Conservation (phyloP, 257 asterid species). For the Capsicum pubescens region DNA sequence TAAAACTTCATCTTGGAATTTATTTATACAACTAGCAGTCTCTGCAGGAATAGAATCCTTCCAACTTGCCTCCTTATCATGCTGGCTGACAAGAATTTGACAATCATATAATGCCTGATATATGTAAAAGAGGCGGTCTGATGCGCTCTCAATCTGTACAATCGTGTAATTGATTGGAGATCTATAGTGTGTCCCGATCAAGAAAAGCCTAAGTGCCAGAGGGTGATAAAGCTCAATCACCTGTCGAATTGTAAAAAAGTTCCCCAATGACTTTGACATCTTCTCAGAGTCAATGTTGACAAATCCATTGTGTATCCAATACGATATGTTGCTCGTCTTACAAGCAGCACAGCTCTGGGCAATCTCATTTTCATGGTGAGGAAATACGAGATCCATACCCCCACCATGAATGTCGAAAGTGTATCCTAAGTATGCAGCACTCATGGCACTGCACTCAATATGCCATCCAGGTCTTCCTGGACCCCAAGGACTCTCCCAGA, state of each 20-base stretch:
- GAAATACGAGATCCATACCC: slow-evolving; percentile 97
- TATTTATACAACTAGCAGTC: slow-evolving; percentile 59
- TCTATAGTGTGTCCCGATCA: slow-evolving; percentile 88
- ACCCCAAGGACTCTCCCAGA: slow-evolving; percentile 99
- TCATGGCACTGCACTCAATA: slow-evolving; percentile 99
- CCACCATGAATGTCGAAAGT: slow-evolving; percentile 98
- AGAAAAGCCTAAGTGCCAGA: slow-evolving; percentile 82
- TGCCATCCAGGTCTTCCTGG: slow-evolving; percentile 99
- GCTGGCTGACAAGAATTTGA: slow-evolving; percentile 50
- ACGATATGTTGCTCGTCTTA: slow-evolving; percentile 64
- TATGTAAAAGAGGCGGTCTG: slow-evolving; percentile 87
- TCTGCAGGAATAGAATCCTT: slow-evolving; percentile 67
- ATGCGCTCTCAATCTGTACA: slow-evolving; percentile 83
- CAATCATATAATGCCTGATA: slow-evolving; percentile 87
- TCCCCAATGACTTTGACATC: slow-evolving; percentile 98
- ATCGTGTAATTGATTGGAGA: slow-evolving; percentile 93
- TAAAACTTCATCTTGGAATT: slow-evolving; percentile 69
- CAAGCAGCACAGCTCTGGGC: slow-evolving; percentile 99
- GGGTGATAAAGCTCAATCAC: slow-evolving; percentile 92
- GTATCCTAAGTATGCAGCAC: slow-evolving; percentile 85
- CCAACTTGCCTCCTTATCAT: slow-evolving; percentile 45
- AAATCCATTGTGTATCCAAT: slow-evolving; percentile 97
- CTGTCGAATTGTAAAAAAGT: slow-evolving; percentile 95
- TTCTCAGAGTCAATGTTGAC: slow-evolving; percentile 90
- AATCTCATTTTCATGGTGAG: slow-evolving; percentile 99